A percentile compares a stretch with the other conserved stretches of the same genome.
These are phyloP conservation scores for Castanospermum australe DNA, from an alignment of 306 rosid genomes.

Conservation along the genomic window DNA sequence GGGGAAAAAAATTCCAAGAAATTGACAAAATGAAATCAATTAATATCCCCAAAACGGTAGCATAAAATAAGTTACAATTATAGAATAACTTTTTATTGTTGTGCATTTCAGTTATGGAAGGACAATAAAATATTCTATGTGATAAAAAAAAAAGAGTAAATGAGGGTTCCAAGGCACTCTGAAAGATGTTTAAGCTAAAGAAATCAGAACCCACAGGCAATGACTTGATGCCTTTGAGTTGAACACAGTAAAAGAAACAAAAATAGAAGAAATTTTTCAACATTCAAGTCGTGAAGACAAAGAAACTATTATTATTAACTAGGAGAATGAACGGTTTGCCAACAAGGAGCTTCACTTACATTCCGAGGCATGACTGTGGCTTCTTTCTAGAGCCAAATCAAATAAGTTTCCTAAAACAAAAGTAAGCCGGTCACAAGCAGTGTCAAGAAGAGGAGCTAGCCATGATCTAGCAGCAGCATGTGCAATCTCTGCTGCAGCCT, in stretches of 20 bases:
- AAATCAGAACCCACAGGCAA: background rate
- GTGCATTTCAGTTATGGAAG: background rate
- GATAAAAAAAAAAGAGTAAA: background rate
- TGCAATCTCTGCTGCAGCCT: constrained; percentile 98
- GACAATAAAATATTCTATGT: background rate
- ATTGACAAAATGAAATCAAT: constrained; percentile 7
- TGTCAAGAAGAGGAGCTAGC: constrained; percentile 97
- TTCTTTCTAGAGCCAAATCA: constrained; percentile 84
- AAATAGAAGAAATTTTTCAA: background rate
- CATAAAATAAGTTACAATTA: background rate
- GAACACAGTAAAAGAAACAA: background rate
- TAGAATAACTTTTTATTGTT: background rate
- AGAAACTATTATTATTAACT: background rate
- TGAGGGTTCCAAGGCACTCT: background rate
- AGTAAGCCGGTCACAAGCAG: constrained; percentile 94
- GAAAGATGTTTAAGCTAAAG: constrained; percentile 1
- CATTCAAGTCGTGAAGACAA: constrained; percentile 1
- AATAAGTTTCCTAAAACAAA: constrained; percentile 85
- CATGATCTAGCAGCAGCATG: constrained; percentile 95
- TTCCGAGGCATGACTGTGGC: constrained; percentile 58
- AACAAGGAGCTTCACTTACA: constrained; percentile 49
- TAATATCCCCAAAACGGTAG: background rate
- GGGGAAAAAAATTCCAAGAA: background rate
- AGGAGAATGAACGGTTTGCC: background rate
- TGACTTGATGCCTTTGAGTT: background rate